Conservation (phyloP, 2,329 filamentous ascomycete species). For the Claviceps monticola region DNA sequence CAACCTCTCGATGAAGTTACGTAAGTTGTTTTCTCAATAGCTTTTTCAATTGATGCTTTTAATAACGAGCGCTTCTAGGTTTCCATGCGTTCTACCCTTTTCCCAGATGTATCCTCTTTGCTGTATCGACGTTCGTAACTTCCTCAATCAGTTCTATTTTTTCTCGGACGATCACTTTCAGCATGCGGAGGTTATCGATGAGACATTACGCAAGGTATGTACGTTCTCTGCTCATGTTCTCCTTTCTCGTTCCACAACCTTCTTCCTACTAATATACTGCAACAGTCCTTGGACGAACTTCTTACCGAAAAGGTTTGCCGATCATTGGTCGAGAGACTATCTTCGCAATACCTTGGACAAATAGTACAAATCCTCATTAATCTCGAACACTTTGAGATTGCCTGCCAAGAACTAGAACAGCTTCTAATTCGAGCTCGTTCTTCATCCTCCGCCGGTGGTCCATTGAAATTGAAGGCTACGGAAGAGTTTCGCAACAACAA, state of each 20-base stretch:
- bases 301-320: slow-evolving; percentile 85
- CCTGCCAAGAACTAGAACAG: slow-evolving; percentile 78
- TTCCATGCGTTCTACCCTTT: slow-evolving; percentile 91
- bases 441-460: slow-evolving; percentile 65
- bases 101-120: slow-evolving; percentile 98
- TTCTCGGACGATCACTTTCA: slow-evolving; percentile 95
- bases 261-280: background rate
- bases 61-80: slow-evolving; percentile 33
- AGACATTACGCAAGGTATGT: slow-evolving; percentile 64
- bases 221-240: background rate
- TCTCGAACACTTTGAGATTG: slow-evolving; percentile 88
- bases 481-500: slow-evolving; percentile 80
- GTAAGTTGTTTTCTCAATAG: slow-evolving; percentile 29
- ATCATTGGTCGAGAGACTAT: slow-evolving; percentile 73
- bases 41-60: slow-evolving; percentile 3
- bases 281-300: slow-evolving; percentile 80
- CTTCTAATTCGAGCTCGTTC: slow-evolving; percentile 75
- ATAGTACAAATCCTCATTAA: slow-evolving; percentile 99
- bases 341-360: slow-evolving; percentile 88
- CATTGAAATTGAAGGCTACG: slow-evolving; percentile 68
- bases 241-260: background rate
- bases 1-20: slow-evolving; percentile 60
- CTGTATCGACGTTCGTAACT: slow-evolving; percentile 96
- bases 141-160: slow-evolving; percentile 95
- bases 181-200: slow-evolving; percentile 78